Conservation (phyloP, 2,329 filamentous ascomycete genomes). For the Colletotrichum musicola region DNA sequence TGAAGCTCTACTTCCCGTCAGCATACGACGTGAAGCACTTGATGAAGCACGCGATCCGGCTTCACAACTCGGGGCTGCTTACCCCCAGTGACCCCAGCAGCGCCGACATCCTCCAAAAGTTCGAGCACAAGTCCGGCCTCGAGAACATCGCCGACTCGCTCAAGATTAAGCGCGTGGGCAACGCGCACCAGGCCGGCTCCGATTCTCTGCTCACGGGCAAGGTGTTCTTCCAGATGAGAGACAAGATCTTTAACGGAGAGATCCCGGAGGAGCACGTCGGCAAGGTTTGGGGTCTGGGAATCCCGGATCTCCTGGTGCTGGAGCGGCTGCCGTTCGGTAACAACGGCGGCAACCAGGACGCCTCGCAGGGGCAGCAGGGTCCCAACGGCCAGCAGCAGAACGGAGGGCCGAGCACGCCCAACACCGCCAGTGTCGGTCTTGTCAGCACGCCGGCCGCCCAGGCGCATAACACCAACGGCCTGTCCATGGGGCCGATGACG, state of each 20-base stretch:
- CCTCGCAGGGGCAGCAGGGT: conserved; percentile 53
- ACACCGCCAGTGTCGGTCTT: conserved; percentile 69
- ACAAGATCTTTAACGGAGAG: conserved; percentile 86
- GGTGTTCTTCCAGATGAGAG: conserved; percentile 93
- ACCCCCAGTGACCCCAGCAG: conserved; percentile 74
- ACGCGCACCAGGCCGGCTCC: conserved; percentile 91
- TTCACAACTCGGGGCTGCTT: conserved; percentile 73
- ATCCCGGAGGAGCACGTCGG: conserved; percentile 87
- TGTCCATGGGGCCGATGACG: conserved; percentile 78
- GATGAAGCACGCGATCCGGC: conserved; percentile 87
- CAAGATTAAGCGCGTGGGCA: conserved; percentile 88
- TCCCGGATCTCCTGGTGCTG: conserved; percentile 69
- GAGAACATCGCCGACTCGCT: conserved; percentile 95
- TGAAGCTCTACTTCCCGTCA: conserved; percentile 93
- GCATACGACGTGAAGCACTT: conserved; percentile 98
- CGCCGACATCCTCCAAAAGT: conserved; percentile 81
- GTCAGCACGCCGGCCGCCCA: conserved; percentile 63
- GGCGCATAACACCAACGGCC: conserved; percentile 68
- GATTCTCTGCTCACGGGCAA: conserved; percentile 94
- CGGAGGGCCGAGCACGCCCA: conserved; percentile 74
- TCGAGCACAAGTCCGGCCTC: conserved; percentile 91
- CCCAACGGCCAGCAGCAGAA: conserved; percentile 53
- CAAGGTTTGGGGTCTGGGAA: conserved; percentile 93
- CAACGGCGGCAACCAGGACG: conserved; percentile 46
- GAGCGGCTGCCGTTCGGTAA: conserved; percentile 49